These are phyloP conservation scores for Euclidium syriacum DNA, from an alignment of 345 rosid genomes.

Conservation along the genomic window DNA sequence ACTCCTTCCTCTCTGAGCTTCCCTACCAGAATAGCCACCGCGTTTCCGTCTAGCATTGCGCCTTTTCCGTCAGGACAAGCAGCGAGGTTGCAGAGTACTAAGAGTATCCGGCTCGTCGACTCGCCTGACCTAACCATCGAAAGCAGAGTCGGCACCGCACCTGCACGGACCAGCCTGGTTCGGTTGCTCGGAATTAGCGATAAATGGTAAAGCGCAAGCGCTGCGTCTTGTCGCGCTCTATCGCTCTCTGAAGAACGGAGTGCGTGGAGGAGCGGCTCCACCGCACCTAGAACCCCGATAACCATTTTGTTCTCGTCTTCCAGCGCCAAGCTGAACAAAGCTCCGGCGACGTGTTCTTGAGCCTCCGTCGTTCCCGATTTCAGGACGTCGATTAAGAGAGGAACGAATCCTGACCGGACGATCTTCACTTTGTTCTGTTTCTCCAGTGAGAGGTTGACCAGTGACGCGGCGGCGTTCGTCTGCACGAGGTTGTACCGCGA, in stretches of 20 bases:
- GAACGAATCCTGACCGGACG: slow-evolving; percentile 73
- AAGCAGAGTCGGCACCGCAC: slow-evolving; percentile 56
- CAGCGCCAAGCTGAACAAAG: slow-evolving; percentile 69
- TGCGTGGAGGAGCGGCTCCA: slow-evolving; percentile 70
- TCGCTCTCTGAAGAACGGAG: slow-evolving; percentile 59
- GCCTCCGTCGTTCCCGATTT: slow-evolving; percentile 75
- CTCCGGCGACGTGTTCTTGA: slow-evolving; percentile 80
- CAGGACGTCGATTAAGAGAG: slow-evolving; percentile 54
- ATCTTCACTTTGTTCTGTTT: slow-evolving; percentile 64
- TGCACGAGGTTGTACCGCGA: slow-evolving; percentile 66
- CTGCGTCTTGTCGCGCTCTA: slow-evolving; percentile 59
- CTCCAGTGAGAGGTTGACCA: slow-evolving; percentile 77
- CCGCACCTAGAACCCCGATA: slow-evolving; percentile 79
- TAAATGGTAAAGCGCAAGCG: slow-evolving; percentile 68
- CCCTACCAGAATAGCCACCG: slow-evolving; percentile 54
- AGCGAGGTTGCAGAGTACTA: slow-evolving; percentile 64
- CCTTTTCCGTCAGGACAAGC: slow-evolving; percentile 62
- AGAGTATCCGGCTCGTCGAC: slow-evolving; percentile 43
- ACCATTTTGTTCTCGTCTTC: slow-evolving; percentile 88
- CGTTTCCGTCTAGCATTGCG: slow-evolving; percentile 67
- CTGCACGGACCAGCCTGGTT: slow-evolving; percentile 55
- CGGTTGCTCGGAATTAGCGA: slow-evolving; percentile 64
- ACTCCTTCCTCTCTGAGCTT: slow-evolving; percentile 43
- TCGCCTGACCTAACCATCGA: slow-evolving; percentile 55
- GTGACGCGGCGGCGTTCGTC: slow-evolving; percentile 68